Base-by-base conservation (phyloP, 2,329 filamentous ascomycete genomes). In the Phyllosticta citribraziliensis region DNA sequence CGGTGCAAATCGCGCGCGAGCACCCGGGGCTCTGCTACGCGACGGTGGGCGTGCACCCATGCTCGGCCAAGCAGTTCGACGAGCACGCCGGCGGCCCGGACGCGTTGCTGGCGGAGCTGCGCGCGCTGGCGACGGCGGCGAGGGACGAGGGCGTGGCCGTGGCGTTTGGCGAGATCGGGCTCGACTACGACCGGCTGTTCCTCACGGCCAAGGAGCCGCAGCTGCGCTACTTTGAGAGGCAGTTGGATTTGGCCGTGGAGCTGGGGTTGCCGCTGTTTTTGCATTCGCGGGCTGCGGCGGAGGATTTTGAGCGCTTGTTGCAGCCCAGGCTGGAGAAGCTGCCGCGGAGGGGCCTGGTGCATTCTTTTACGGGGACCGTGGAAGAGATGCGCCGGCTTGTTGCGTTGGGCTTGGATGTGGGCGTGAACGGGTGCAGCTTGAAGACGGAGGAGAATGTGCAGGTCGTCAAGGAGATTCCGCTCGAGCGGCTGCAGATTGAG, bases 41-140 rank as follows among this genome's bases (percentile, higher is more conserved):
- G 22, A 99, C 94, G 1, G 87, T 96, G 10, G 94, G 94, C 65
- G 91, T 99, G 52, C 94, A 99, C 72, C 94, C 94, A 14, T 99
- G 94, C 75, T 88, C 85, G 65, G 89, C 89, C 66, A 84, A 87
- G 64, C 84, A 88, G 58, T 96, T 99, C 72, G 87, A 88, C 66
- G 76, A 11, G 12, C 50, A 83, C 64, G 79, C 81, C 4, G 84
- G 80, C 63, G 84, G 84, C 51, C 75, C 82, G 17, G 52, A 51
- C 51, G 72, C 72, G 56, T 75, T 80, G 20, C 73, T 91, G 22
- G 64, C 75, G 0, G 80, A 83, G 30, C 81, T 97, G n/a, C 80
- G 80, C 53, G 70, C 76, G 6, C 78, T 97, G 2, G 84, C 92
- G 3, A 82, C 84, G 4, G 20, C 55, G 4, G 54, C 47, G 3